These are phyloP conservation scores for Hygrocybe punicea DNA, from an alignment of 768 basidiomycete genomes.

Conservation along the genomic window DNA sequence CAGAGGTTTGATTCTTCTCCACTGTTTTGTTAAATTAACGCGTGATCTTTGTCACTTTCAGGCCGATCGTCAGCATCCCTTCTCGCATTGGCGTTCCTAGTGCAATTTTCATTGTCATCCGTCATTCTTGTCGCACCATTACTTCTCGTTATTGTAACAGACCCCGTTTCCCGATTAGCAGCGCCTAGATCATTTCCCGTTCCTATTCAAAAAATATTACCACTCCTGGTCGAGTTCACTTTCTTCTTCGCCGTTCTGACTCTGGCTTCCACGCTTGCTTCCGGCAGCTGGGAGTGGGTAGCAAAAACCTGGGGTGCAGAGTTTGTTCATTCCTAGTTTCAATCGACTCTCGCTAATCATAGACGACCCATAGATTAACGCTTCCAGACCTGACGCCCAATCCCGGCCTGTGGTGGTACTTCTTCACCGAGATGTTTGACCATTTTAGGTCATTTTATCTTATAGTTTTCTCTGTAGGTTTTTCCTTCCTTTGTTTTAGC, in stretches of 20 bases:
- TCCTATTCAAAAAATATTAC: constrained; percentile 28
- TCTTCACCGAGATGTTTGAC: constrained; percentile 99
- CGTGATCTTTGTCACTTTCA: constrained; percentile 27
- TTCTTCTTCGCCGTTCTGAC: constrained; percentile 49
- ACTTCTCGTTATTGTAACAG: constrained; percentile 57
- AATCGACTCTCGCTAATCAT: background rate
- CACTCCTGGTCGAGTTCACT: constrained; percentile 48
- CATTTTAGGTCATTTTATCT: constrained; percentile 95
- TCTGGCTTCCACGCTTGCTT: constrained; percentile 50
- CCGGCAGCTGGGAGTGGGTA: constrained; percentile 67
- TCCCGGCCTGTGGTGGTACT: constrained; percentile 97
- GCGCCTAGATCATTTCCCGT: constrained; percentile 47
- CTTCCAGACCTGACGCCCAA: constrained; percentile 92
- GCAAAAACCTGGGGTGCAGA: constrained; percentile 80
- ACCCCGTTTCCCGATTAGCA: constrained; percentile 65
- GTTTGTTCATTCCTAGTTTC: constrained; percentile 35
- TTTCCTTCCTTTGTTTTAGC: background rate
- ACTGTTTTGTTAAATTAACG: constrained; percentile 29
- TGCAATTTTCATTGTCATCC: constrained; percentile 72
- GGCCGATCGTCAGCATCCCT: constrained; percentile 58
- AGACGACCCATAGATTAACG: constrained; percentile 50
- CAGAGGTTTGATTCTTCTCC: constrained; percentile 47
- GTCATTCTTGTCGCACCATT: constrained; percentile 64
- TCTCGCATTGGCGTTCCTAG: constrained; percentile 64
- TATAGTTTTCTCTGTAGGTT: constrained; percentile 84